These are phyloP conservation scores for Cytospora paraplurivora DNA, from an alignment of 2,329 filamentous ascomycete species.

Conservation along the genomic window DNA sequence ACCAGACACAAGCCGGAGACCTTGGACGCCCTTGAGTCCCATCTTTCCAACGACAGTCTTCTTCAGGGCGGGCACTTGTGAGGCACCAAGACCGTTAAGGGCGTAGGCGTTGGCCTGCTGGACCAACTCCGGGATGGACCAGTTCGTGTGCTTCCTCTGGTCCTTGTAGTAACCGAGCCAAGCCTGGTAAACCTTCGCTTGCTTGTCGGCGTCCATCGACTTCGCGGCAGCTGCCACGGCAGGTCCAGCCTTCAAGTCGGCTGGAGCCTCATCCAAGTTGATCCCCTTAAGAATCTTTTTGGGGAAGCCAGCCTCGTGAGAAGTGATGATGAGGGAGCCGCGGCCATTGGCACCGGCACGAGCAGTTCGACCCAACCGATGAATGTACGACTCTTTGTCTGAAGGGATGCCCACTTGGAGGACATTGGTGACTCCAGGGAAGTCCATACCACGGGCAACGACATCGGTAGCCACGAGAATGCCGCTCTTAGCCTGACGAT, in stretches of 20 bases:
- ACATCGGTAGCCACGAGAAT: slow-evolving; percentile 72
- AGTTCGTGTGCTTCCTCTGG: slow-evolving; percentile 47
- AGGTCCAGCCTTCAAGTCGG: slow-evolving; percentile 46
- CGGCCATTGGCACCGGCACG: slow-evolving; percentile 66
- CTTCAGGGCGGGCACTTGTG: slow-evolving; percentile 50
- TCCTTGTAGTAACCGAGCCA: slow-evolving; percentile 61
- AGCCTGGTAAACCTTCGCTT: slow-evolving; percentile 55
- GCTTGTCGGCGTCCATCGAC: slow-evolving; percentile 47
- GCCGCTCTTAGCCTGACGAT: slow-evolving; percentile 52
- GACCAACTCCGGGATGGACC: slow-evolving; percentile 50
- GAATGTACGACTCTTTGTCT: slow-evolving; percentile 66
- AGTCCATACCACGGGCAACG: slow-evolving; percentile 72
- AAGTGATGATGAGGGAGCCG: slow-evolving; percentile 60
- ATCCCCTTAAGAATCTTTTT: slow-evolving; percentile 56
- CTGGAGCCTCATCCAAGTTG: slow-evolving; percentile 49
- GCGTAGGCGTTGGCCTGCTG: slow-evolving; percentile 54
- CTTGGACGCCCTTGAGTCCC: slow-evolving; percentile 55
- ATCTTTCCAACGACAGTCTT: slow-evolving; percentile 57
- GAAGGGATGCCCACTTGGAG: slow-evolving; percentile 63
- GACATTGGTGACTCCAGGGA: slow-evolving; percentile 68
- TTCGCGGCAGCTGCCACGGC: slow-evolving; percentile 43
- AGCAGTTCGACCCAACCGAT: slow-evolving; percentile 67
- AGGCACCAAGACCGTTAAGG: slow-evolving; percentile 47
- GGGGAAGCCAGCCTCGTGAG: slow-evolving; percentile 54
- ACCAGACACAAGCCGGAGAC: slow-evolving; percentile 45